These are phyloP conservation scores for Clavulina sp. DNA, from an alignment of 768 basidiomycete species.

Conservation along the genomic window DNA sequence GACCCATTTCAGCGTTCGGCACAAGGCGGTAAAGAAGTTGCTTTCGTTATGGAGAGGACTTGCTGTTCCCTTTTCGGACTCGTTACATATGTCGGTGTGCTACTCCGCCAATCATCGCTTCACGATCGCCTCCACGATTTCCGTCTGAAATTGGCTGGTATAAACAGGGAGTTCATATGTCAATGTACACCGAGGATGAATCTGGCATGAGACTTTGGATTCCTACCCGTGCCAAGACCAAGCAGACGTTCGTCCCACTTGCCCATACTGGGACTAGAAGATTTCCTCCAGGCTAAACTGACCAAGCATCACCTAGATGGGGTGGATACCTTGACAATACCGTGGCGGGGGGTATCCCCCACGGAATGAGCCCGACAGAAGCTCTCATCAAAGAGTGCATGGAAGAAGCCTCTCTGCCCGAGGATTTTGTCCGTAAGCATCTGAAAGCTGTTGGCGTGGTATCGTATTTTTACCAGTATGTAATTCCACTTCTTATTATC, in stretches of 20 bases:
- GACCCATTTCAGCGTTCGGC: conserved; percentile 34
- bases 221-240: conserved; percentile 67
- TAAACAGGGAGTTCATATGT: conserved; percentile 64
- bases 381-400: conserved; percentile 76
- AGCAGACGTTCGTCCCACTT: conserved; percentile 47
- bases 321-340: conserved; percentile 80
- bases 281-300: not conserved
- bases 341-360: conserved; percentile 81
- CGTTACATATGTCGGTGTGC: conserved; percentile 38
- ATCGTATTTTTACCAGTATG: conserved; percentile 67
- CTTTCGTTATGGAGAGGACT: conserved; percentile 77
- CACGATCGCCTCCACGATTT: not conserved
- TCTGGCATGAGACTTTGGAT: conserved; percentile 60
- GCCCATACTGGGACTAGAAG: too few species aligned
- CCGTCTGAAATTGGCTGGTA: not conserved
- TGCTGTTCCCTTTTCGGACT: conserved; percentile 82
- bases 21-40: conserved; percentile 33
- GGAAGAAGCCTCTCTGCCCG: conserved; percentile 78
- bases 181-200: conserved; percentile 31
- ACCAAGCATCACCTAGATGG: conserved; percentile 31
- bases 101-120: not conserved
- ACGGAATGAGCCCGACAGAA: conserved; percentile 54
- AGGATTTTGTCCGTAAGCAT: conserved; percentile 40
- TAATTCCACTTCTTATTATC: not conserved
- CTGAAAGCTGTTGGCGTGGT: conserved; percentile 47